Evolutionary conservation across 164 flowering plant genomes (phyloP).

Genomic region (Vitis rupestris): DNA sequence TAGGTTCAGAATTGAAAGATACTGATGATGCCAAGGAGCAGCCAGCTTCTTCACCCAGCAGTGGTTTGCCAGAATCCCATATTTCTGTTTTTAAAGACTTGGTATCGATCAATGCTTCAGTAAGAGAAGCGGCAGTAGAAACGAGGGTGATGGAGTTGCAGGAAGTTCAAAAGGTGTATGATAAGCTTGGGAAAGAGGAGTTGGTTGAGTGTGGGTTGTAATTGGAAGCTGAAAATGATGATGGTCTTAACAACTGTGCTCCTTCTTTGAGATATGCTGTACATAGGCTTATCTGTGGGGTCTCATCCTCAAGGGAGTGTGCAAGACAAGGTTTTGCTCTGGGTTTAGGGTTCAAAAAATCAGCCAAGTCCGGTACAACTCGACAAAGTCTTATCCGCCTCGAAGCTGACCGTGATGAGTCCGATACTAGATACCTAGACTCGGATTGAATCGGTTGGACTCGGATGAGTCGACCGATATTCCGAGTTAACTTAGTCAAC

Average conservation of each 20-base stretch:
- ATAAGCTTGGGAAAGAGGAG: conserved; percentile 42
- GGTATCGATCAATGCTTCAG: conserved; percentile 43
- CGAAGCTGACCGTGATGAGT: no score
- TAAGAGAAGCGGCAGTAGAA: conserved; percentile 72
- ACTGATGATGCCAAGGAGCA: conserved; percentile 10
- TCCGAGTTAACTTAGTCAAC: no score
- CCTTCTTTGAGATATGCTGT: conserved; percentile 84
- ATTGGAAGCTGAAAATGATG: conserved; percentile 88
- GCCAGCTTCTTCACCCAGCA: conserved; percentile 15
- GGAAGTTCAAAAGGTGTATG: conserved; percentile 69
- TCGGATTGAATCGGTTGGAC: no score
- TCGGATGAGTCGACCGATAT: no score
- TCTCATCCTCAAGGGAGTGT: conserved; percentile 88
- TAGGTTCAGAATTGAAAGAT: conserved; percentile 4
- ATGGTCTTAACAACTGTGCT: conserved; percentile 78
- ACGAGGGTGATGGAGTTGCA: conserved; percentile 53
- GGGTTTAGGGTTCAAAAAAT: no score
- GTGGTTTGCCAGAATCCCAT: conserved; percentile 61
- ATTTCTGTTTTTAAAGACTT: conserved; percentile 70
- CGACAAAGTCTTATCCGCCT: no score
- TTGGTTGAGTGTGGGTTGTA: conserved; percentile 33
- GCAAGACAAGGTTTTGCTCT: no score
- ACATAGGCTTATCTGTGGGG: conserved; percentile 92
- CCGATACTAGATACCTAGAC: no score
- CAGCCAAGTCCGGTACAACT: no score